Conservation (phyloP, 257 asterid genomes). For the Sherardia arvensis region DNA sequence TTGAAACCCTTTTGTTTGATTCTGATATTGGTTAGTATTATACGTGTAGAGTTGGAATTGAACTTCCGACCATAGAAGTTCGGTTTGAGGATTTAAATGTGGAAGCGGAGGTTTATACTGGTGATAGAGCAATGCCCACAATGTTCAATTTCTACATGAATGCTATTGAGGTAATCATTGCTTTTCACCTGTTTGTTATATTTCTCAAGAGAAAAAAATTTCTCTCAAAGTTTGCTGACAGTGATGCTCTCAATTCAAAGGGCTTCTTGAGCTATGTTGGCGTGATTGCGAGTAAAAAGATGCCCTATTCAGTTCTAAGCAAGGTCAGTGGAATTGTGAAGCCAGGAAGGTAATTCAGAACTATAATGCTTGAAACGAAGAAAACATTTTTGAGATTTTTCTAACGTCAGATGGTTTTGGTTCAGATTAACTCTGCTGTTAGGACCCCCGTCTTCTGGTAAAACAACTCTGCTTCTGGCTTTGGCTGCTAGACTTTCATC, state of each 20-base stretch:
- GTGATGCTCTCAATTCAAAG: not conserved
- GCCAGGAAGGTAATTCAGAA: constrained; percentile 3
- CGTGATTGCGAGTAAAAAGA: not conserved
- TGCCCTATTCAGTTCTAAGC: not conserved
- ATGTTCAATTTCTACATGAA: constrained; percentile 5
- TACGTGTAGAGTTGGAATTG: constrained; percentile 3
- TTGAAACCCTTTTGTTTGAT: not conserved
- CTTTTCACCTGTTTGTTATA: not conserved
- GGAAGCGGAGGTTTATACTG: not conserved
- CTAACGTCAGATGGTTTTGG: not conserved
- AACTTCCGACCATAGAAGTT: constrained; percentile 1
- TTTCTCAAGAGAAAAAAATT: not conserved
- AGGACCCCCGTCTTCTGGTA: constrained; percentile 93
- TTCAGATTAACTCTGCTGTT: constrained; percentile 65
- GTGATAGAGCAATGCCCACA: constrained; percentile 1
- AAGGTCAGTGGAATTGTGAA: not conserved
- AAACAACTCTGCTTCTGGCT: constrained; percentile 74
- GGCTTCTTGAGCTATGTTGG: not conserved
- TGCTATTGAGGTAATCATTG: not conserved
- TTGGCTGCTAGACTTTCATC: constrained; percentile 82
- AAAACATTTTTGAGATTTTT: not conserved
- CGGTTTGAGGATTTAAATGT: not conserved
- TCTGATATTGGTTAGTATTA: not conserved
- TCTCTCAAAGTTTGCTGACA: not conserved
- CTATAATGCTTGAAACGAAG: not conserved